Evolutionary conservation across 2,329 filamentous ascomycete genomes (phyloP), one percentile per base, ranked within the genome.

Genomic region (Dactylellina sp.): DNA sequence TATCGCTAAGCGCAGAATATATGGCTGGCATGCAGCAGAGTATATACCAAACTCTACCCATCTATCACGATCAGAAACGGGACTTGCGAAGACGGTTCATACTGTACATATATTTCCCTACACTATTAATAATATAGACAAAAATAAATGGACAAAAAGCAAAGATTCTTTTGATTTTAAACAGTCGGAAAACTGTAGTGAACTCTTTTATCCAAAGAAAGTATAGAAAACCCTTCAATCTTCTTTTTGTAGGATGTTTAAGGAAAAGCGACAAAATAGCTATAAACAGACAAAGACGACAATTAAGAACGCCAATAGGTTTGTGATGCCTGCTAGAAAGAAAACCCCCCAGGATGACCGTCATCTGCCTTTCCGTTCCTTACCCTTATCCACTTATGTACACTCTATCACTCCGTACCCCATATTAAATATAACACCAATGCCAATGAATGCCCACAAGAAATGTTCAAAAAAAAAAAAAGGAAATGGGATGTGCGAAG

Each of bases 21-120:
- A n/a, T n/a, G n/a, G n/a, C n/a, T n/a, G n/a, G n/a, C n/a, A n/a
- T n/a, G n/a, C n/a, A n/a, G n/a, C n/a, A n/a, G n/a, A 32, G 28
- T 9, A 7, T 12, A 14, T 14, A 40, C 11, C 6, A 40, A 7
- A 40, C 37, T 46, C 42, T 46, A 46, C 42, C 37, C n/a, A 40
- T 40, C 37, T 12, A 18, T 20, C 16, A 46, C 42, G 18, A 46
- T 20, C 2, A 20, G n/a, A 16, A 18, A 42, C 2, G 32, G 28
- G 46, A 55, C 18, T 16, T 6, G 12, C 32, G 32, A 12, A 16
- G 22, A 53, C 9, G 24, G n/a, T 50, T 42, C 42, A 35, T 68
- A 59, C 52, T 68, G 63, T 68, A 68, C 53, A 68, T 68, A 68
- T 53, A 68, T 18, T 32, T 40, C 25, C 35, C 53, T 68, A 68